These are phyloP conservation scores for Skeletonema menzelii DNA, from an alignment of 108 stramenopile genomes.

Conservation along the genomic window DNA sequence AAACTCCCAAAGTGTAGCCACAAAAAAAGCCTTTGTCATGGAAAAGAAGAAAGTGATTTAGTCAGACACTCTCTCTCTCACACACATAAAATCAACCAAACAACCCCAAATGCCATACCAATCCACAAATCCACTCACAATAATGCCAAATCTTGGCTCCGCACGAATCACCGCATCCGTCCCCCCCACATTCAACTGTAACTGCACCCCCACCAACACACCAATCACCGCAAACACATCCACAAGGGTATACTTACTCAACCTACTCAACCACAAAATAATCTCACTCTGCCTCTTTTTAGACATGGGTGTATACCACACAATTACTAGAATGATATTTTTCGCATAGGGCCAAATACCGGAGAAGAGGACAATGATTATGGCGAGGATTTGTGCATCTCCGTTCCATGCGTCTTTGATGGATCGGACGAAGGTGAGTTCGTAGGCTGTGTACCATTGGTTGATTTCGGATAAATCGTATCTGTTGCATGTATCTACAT, in stretches of 20 bases:
- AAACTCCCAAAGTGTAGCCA: conserved; percentile 54
- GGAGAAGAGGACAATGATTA: conserved; percentile 46
- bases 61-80: too few species aligned
- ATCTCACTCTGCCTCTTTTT: conserved; percentile 3
- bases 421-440: conserved; percentile 39
- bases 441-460: conserved; percentile 46
- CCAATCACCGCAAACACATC: conserved; percentile 52
- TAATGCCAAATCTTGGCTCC: conserved; percentile 46
- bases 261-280: conserved; percentile 45
- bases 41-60: neutral
- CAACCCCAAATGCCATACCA: too few species aligned
- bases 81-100: neutral
- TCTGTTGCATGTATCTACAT: conserved; percentile 33
- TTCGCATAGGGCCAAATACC: conserved; percentile 59
- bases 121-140: conserved; percentile 10
- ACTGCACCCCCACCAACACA: conserved; percentile 45
- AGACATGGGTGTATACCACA: conserved; percentile 47
- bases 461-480: conserved; percentile 29
- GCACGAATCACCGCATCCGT: conserved; percentile 42
- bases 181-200: conserved; percentile 51
- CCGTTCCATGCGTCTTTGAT: conserved; percentile 60
- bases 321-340: conserved; percentile 39
- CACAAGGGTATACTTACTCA: conserved; percentile 51
- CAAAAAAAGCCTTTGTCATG: conserved; percentile 27
- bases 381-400: conserved; percentile 48